A percentile compares a stretch with the other conserved stretches of the same genome.
Evolutionary conservation across 352 stramenopile genomes (phyloP).

Genomic region (Phytopythium montanum): DNA sequence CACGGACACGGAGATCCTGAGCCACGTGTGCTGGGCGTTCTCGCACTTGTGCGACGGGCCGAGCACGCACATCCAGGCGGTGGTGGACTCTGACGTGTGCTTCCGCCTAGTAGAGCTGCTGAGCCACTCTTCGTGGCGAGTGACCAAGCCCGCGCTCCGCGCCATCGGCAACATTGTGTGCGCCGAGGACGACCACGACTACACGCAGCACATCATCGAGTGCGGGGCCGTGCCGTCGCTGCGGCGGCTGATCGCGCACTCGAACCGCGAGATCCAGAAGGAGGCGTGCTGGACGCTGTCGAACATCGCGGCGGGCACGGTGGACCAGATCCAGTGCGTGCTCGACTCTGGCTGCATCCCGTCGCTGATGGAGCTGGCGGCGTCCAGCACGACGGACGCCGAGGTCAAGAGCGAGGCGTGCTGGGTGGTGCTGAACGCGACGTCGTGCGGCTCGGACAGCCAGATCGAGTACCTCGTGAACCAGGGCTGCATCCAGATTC

Average conservation of each 20-base stretch:
- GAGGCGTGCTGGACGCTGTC: slow-evolving; percentile 95
- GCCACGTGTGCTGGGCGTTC: slow-evolving; percentile 95
- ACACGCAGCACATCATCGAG: slow-evolving; percentile 95
- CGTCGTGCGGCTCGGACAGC: slow-evolving; percentile 95
- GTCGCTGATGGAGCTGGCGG: slow-evolving; percentile 93
- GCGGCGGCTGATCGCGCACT: slow-evolving; percentile 92
- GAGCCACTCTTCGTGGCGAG: slow-evolving; percentile 90
- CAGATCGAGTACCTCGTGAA: slow-evolving; percentile 92
- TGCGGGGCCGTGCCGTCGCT: slow-evolving; percentile 94
- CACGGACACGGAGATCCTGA: slow-evolving; percentile 94
- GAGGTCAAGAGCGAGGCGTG: slow-evolving; percentile 98
- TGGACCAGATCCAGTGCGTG: slow-evolving; percentile 97
- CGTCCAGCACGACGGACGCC: slow-evolving; percentile 88
- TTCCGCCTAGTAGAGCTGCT: slow-evolving; percentile 94
- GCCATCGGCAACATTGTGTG: slow-evolving; percentile 99
- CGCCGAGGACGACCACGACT: slow-evolving; percentile 93
- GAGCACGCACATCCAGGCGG: slow-evolving; percentile 94
- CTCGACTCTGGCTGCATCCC: slow-evolving; percentile 96
- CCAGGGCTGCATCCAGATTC: slow-evolving; percentile 84
- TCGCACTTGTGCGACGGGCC: slow-evolving; percentile 97
- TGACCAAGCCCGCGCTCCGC: slow-evolving; percentile 95
- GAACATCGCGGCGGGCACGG: slow-evolving; percentile 97
- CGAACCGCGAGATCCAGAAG: slow-evolving; percentile 98
- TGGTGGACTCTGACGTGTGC: slow-evolving; percentile 89
- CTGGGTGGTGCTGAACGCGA: slow-evolving; percentile 98